Conservation (phyloP, 2,329 filamentous ascomycete genomes). For the Lecanosticta acicola region DNA sequence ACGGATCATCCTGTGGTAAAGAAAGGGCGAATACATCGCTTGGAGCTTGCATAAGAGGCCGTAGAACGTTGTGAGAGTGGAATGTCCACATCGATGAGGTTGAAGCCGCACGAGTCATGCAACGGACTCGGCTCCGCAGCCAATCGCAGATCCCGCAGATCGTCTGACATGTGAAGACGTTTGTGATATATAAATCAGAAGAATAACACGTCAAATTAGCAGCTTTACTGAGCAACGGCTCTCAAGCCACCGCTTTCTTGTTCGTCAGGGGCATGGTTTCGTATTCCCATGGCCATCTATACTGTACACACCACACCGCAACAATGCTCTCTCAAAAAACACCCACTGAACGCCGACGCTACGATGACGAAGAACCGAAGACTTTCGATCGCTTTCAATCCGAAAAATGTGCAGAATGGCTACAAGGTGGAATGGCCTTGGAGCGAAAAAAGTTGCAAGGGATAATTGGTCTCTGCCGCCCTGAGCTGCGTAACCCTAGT, state of each 20-base stretch:
- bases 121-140: too few relatives aligned
- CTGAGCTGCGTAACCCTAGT: background rate
- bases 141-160: too few relatives aligned
- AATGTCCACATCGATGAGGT: too few relatives aligned
- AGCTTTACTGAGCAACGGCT: background rate
- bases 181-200: too few relatives aligned
- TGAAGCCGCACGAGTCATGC: too few relatives aligned
- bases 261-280: constrained; percentile 6
- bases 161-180: too few relatives aligned
- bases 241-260: background rate
- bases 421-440: background rate
- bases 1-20: too few relatives aligned
- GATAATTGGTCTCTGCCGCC: background rate
- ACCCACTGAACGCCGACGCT: constrained; percentile 1
- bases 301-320: constrained; percentile 5
- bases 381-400: background rate
- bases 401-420: background rate
- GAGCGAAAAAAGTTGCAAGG: background rate
- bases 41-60: too few relatives aligned
- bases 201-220: too few relatives aligned
- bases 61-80: too few relatives aligned
- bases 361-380: background rate
- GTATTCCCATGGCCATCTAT: background rate
- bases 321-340: constrained; percentile 26
- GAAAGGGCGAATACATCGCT: too few relatives aligned